Base-by-base conservation (phyloP, 441 rosid genomes). In the Syzygium syzygioides region DNA sequence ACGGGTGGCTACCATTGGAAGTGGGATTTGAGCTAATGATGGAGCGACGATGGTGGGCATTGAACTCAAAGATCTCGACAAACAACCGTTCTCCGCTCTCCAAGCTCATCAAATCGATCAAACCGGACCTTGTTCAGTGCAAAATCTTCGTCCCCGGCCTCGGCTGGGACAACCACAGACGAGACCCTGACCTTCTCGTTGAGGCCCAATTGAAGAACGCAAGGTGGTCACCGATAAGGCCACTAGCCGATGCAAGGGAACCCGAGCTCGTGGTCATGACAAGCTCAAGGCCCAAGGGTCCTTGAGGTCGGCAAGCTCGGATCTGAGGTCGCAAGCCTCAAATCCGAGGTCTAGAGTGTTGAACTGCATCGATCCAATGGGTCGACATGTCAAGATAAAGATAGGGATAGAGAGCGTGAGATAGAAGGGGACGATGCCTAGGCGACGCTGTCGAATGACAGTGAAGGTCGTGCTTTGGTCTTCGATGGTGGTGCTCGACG, bases 141-240 rank as follows among this genome's bases (percentile, higher is more conserved):
- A 76, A 87, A 62, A 76, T 87, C 41, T 87, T 76, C n/a, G 45
- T 37, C 13, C 68, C 26, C 20, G 85, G 88, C 52, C 88, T 76
- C 19, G 68, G 88, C 53, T 87, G 85, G 85, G 88, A 87, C 85
- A n/a, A 87, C 88, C 52, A 76, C 8, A 28, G 37, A 84, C 13
- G 55, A 87, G 20, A 87, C 64, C 19, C 34, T 76, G 28, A 9
- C 55, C 52, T 52, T 23, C 32, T 32, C 41, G 11, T 76, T 76
- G 85, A 54, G 68, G 85, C 15, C 64, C 54, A 41, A 68, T 87
- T 9, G 85, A 87, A 28, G 85, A 68, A 34, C 53, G 88, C 88
- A 87, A 87, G 84, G 88, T 64, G 28, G 88, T 52, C 41, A 50
- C 55, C 23, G 62, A 87, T 30, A 87, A 87, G 85, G 32, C 48